A percentile compares a stretch with the other conserved stretches of the same genome.
Conservation (phyloP, 2,329 filamentous ascomycete genomes). For the Curvularia eragrostidis region DNA sequence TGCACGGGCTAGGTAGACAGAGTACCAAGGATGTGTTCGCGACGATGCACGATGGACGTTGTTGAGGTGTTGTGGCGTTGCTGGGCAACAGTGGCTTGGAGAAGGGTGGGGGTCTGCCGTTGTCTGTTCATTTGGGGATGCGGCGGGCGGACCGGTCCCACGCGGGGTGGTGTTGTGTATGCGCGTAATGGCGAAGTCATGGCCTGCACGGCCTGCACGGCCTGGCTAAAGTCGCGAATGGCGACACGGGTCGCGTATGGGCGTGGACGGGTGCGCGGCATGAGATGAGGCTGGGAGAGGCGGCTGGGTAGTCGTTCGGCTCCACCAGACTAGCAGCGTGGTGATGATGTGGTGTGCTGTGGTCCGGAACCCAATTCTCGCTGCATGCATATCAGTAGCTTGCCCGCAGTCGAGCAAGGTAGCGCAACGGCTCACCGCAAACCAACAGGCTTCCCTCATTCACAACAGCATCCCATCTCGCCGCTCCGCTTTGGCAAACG, state of each 20-base stretch:
- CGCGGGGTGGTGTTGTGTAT: background rate
- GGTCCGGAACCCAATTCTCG: conserved; percentile 7
- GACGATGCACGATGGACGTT: background rate
- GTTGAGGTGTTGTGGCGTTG: conserved; percentile 10
- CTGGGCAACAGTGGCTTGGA: conserved; percentile 13
- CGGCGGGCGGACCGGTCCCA: background rate
- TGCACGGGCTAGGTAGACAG: background rate
- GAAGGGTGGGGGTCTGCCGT: background rate
- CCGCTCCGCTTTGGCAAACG: background rate
- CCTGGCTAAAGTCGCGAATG: background rate
- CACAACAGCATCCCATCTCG: background rate
- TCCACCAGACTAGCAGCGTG: conserved; percentile 14
- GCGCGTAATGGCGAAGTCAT: background rate
- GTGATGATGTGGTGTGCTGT: conserved; percentile 1
- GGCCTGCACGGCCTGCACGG: conserved; percentile 5
- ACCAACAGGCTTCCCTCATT: too few species aligned
- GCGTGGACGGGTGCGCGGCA: background rate
- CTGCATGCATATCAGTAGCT: background rate
- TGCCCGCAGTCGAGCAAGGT: background rate
- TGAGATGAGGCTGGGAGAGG: conserved; percentile 13
- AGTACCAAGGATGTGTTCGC: background rate
- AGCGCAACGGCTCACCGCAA: background rate
- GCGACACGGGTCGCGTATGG: background rate
- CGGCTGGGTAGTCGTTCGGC: conserved; percentile 10
- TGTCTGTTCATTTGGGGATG: background rate